Conservation (phyloP, 1,139 yeast genomes). For the Scheffersomyces titani region DNA sequence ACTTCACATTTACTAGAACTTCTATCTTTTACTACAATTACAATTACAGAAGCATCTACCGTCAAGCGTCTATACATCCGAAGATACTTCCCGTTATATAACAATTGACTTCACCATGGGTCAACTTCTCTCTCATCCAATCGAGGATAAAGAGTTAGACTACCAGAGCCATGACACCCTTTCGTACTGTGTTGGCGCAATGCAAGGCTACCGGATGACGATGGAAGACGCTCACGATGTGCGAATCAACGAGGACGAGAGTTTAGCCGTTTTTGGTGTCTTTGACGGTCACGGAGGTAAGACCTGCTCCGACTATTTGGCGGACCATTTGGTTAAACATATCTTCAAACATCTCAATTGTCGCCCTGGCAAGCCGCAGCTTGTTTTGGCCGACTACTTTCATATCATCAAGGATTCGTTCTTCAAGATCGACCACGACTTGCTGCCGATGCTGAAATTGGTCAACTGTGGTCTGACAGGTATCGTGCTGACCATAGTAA, state of each 20-base stretch:
- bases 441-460: slow-evolving; percentile 43
- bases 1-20: neutral
- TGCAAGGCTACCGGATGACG: slow-evolving; percentile 76
- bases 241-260: slow-evolving; percentile 41
- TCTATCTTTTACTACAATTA: neutral
- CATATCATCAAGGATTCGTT: slow-evolving; percentile 53
- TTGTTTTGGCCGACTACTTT: slow-evolving; percentile 17
- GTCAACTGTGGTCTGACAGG: slow-evolving; percentile 71
- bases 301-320: slow-evolving; percentile 56
- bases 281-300: slow-evolving; percentile 85
- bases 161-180: slow-evolving; percentile 43
- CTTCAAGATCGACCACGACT: slow-evolving; percentile 55
- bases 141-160: slow-evolving; percentile 64
- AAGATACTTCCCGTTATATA: neutral
- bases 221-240: slow-evolving; percentile 79
- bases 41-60: neutral
- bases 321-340: slow-evolving; percentile 41
- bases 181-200: slow-evolving; percentile 67
- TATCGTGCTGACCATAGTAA: slow-evolving; percentile 53
- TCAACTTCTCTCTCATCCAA: slow-evolving; percentile 72
- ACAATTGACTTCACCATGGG: slow-evolving; percentile 50
- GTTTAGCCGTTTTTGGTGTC: slow-evolving; percentile 64
- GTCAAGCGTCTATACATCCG: neutral
- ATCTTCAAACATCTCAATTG: slow-evolving; percentile 31
- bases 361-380: slow-evolving; percentile 3